Evolutionary conservation across 148 eudicot genomes (phyloP).

Genomic region (Limonium bicolor): DNA sequence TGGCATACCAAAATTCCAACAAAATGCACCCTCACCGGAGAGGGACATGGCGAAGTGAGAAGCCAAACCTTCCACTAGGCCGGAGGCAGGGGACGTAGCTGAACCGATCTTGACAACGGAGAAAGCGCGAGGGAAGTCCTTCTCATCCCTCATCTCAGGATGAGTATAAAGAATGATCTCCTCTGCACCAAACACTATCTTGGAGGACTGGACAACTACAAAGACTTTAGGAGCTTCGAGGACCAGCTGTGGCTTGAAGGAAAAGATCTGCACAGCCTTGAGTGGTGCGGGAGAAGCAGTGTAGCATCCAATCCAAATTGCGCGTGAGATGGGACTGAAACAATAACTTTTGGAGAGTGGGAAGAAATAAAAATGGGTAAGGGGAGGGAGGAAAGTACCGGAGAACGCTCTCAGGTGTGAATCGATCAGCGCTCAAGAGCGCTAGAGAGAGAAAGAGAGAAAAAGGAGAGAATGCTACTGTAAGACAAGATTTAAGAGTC

Average conservation of each 20-base stretch:
- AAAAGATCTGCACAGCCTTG: constrained; percentile 22
- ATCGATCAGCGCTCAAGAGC: no score
- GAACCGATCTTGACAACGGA: constrained; percentile 63
- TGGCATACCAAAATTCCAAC: no score
- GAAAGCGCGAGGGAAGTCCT: constrained; percentile 47
- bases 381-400: not conserved
- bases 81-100: constrained; percentile 35
- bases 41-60: constrained; percentile 16
- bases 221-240: constrained; percentile 48
- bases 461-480: no score
- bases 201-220: constrained; percentile 79
- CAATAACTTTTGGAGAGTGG: constrained; percentile 19
- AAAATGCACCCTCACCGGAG: no score
- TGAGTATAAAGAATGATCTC: constrained; percentile 36
- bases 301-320: constrained; percentile 23
- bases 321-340: constrained; percentile 3
- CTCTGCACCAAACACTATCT: constrained; percentile 68
- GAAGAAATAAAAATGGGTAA: not conserved
- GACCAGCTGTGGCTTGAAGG: constrained; percentile 48
- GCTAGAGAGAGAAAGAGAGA: no score
- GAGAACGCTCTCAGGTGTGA: no score
- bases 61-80: constrained; percentile 32
- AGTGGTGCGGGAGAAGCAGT: constrained; percentile 9
- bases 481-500: no score
- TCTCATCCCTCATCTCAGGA: constrained; percentile 75